phyloP scores from a whole-genome alignment of 441 rosid species.

The Hura crepitans region DNA sequence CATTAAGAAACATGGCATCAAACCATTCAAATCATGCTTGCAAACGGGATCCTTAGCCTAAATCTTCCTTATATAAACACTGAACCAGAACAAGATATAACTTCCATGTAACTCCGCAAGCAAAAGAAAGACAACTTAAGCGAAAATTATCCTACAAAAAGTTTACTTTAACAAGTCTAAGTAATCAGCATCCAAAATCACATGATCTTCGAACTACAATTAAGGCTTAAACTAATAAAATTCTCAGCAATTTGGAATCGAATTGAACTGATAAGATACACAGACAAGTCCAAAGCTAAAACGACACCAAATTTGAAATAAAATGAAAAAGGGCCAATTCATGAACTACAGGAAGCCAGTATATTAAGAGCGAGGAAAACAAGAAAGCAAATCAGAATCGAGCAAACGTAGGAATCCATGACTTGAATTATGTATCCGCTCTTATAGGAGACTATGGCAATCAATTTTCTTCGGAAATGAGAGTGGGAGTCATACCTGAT shows the following conservation, averaged over 20 bases:
- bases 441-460: not conserved
- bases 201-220: too few species aligned
- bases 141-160: not conserved
- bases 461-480: not conserved
- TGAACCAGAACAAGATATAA: not conserved
- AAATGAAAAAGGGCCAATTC: not conserved
- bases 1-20: not conserved
- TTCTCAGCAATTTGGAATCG: too few species aligned
- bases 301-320: not conserved
- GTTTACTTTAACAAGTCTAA: not conserved
- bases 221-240: too few species aligned
- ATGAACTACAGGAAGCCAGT: not conserved
- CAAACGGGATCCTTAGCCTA: not conserved
- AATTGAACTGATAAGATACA: too few species aligned
- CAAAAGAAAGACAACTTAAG: too few species aligned
- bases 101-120: too few species aligned
- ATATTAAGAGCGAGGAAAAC: not conserved
- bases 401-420: not conserved
- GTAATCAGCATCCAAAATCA: not conserved
- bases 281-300: not conserved
- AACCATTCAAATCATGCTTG: not conserved
- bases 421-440: not conserved
- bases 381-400: not conserved
- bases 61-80: not conserved
- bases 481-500: conserved; percentile 24